Evolutionary conservation across 106 monocot species (phyloP).

Genomic region (Allium sativum): DNA sequence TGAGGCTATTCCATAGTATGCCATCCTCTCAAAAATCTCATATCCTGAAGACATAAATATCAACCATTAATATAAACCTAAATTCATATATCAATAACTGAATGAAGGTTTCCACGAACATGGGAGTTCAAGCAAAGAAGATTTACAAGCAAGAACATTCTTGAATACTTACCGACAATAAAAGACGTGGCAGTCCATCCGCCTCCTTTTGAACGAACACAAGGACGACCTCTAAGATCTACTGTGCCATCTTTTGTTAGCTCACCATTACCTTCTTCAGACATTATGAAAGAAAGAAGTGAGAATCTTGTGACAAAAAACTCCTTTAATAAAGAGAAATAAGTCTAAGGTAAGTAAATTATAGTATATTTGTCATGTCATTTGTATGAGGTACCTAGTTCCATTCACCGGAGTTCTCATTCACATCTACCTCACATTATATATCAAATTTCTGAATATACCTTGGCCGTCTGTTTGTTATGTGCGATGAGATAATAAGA

Average conservation of each 20-base stretch:
- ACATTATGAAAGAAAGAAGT: neutral
- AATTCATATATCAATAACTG: neutral
- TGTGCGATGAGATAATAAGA: neutral
- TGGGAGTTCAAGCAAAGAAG: neutral
- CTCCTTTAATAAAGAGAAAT: neutral
- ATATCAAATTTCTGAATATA: neutral
- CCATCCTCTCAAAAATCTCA: constrained; percentile 52
- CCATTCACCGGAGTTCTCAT: neutral
- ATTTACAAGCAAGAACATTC: neutral
- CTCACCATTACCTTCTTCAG: constrained; percentile 5
- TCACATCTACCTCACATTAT: neutral
- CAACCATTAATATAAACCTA: too few species aligned
- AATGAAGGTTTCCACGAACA: neutral
- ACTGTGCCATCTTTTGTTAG: constrained; percentile 37
- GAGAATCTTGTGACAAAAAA: neutral
- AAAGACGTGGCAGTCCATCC: constrained; percentile 45
- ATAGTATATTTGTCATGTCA: constrained; percentile 1
- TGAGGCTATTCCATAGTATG: constrained; percentile 38
- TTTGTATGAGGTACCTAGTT: constrained; percentile 3
- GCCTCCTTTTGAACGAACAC: constrained; percentile 27
- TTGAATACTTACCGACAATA: constrained; percentile 27
- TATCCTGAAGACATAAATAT: constrained; percentile 18
- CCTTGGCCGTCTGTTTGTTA: neutral
- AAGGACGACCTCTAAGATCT: constrained; percentile 35
- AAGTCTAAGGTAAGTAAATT: neutral